phyloP scores from a whole-genome alignment of 2,329 filamentous ascomycete genomes.

The Arthroderma uncinatum region DNA sequence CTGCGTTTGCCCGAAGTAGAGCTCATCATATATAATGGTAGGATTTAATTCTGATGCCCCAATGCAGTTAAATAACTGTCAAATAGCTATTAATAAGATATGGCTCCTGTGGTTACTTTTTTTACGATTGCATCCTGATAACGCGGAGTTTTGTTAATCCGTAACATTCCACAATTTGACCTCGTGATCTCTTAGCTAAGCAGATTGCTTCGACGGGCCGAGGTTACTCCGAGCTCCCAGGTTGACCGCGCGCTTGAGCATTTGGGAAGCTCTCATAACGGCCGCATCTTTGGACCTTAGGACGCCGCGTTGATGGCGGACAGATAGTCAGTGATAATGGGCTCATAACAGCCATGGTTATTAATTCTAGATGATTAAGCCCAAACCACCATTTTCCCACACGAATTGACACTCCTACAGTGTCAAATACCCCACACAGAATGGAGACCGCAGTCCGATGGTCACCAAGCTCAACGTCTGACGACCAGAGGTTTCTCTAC shows the following conservation, averaged over 20 bases:
- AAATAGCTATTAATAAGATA: not conserved
- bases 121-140: not conserved
- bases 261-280: not conserved
- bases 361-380: constrained; percentile 6
- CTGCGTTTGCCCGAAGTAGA: constrained; percentile 1
- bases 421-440: constrained; percentile 3
- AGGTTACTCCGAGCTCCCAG: not conserved
- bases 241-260: no score
- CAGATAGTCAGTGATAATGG: not conserved
- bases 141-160: not conserved
- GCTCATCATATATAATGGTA: not conserved
- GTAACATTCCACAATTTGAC: no score
- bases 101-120: not conserved
- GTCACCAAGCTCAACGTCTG: constrained; percentile 47
- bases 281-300: not conserved
- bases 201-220: not conserved
- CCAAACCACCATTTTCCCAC: not conserved
- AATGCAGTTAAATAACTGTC: not conserved
- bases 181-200: not conserved
- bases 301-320: not conserved
- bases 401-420: not conserved
- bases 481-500: constrained; percentile 47
- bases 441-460: constrained; percentile 55
- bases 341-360: constrained; percentile 6
- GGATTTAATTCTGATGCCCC: not conserved